phyloP scores from a whole-genome alignment of 2,329 filamentous ascomycete genomes.

The Ceratocystis diversiconidia region DNA sequence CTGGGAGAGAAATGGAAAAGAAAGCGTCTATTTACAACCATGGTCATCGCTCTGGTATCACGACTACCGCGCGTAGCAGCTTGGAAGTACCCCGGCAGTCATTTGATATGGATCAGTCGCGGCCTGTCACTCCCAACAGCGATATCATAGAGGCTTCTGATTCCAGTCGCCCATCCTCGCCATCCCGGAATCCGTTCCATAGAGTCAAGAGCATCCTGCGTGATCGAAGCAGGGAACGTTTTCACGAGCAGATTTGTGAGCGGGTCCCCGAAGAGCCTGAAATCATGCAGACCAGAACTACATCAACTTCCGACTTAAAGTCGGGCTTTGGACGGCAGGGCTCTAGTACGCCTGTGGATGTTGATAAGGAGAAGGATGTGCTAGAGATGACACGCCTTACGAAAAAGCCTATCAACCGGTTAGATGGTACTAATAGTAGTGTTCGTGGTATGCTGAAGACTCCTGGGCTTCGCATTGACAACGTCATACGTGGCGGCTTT shows the following conservation, averaged over 20 bases:
- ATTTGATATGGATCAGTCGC: constrained; percentile 8
- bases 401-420: neutral
- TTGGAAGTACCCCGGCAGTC: constrained; percentile 20
- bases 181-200: constrained; percentile 43
- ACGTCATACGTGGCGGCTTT: constrained; percentile 47
- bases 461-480: constrained; percentile 52
- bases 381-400: neutral
- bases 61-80: neutral
- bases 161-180: constrained; percentile 49
- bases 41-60: constrained; percentile 27
- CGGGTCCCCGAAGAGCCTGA: constrained; percentile 10
- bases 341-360: neutral
- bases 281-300: neutral
- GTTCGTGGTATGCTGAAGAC: constrained; percentile 48
- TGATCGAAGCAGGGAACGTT: constrained; percentile 25
- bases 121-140: constrained; percentile 1
- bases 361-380: constrained; percentile 4
- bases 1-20: constrained; percentile 23
- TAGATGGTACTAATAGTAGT: constrained; percentile 36
- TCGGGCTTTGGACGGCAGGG: neutral
- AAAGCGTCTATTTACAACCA: constrained; percentile 20
- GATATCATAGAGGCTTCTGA: constrained; percentile 11
- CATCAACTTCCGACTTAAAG: constrained; percentile 10
- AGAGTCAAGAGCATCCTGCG: constrained; percentile 43
- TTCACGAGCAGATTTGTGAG: constrained; percentile 11